Conservation (phyloP, 306 rosid genomes). For the Ormosia semicastrata region DNA sequence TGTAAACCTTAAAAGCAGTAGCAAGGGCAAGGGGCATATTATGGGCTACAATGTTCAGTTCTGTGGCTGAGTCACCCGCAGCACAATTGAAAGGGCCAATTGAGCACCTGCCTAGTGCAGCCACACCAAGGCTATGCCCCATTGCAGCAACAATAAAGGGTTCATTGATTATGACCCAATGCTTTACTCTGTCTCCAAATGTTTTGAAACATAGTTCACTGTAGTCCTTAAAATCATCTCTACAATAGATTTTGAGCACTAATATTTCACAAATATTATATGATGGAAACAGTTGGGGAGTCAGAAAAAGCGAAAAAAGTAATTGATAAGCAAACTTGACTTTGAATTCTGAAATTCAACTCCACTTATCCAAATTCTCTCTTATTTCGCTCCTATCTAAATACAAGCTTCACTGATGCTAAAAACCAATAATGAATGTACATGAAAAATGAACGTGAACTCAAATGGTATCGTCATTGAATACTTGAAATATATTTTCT, state of each 20-base stretch:
- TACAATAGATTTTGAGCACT: too few species aligned
- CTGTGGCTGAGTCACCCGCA: conserved; percentile 32
- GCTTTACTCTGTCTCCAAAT: conserved; percentile 39
- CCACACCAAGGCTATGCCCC: conserved; percentile 32
- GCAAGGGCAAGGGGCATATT: conserved; percentile 41
- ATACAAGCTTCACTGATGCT: neutral
- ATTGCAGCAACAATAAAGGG: conserved; percentile 4
- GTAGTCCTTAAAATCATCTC: conserved; percentile 36
- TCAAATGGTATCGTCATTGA: neutral
- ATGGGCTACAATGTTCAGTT: conserved; percentile 37
- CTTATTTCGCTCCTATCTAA: neutral
- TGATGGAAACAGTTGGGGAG: too few species aligned
- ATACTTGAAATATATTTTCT: conserved; percentile 1
- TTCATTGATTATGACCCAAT: conserved; percentile 44
- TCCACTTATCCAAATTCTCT: neutral
- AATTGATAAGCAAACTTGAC: neutral
- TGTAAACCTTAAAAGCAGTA: conserved; percentile 22
- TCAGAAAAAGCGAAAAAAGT: too few species aligned
- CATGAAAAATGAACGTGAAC: neutral
- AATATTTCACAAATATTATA: too few species aligned
- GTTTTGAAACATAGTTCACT: conserved; percentile 29
- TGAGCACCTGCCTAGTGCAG: conserved; percentile 43
- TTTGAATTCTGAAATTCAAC: neutral
- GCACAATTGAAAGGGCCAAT: conserved; percentile 2
- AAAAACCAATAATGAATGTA: neutral